These are phyloP conservation scores for Cryptomeria japonica DNA, from an alignment of 75 land plant species.

Conservation along the genomic window DNA sequence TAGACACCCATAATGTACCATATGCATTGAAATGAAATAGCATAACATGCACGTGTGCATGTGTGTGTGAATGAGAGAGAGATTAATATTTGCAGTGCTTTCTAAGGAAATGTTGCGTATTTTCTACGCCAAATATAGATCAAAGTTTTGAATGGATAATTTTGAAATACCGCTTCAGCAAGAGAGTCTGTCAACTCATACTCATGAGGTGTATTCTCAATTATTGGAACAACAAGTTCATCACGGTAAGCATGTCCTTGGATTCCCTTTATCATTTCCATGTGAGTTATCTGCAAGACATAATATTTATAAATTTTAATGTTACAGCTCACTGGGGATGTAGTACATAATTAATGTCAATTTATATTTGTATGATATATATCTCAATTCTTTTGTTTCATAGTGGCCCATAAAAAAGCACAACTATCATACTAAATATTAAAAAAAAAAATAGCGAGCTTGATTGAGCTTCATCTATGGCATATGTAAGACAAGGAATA, in stretches of 20 bases:
- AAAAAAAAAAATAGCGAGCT: not conserved
- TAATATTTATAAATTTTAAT: not conserved
- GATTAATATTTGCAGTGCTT: not conserved
- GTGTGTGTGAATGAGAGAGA: not conserved
- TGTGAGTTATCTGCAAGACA: constrained; percentile 84
- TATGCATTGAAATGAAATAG: not conserved
- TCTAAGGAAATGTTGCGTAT: not conserved
- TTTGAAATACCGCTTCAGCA: constrained; percentile 72
- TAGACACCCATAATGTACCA: not conserved
- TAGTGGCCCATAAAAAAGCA: not conserved
- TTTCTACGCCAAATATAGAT: not conserved
- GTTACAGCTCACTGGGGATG: not conserved
- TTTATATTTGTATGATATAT: not conserved
- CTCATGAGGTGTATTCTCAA: constrained; percentile 96
- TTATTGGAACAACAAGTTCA: constrained; percentile 96
- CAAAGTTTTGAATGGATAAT: not conserved
- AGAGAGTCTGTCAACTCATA: constrained; percentile 93
- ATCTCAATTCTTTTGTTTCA: not conserved
- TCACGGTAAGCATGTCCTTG: constrained; percentile 98
- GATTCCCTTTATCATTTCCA: constrained; percentile 99
- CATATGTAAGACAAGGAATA: not conserved
- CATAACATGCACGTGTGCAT: not conserved
- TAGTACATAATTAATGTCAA: constrained; percentile 4
- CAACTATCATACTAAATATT: no score
- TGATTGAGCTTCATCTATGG: not conserved